Conservation (phyloP, 352 stramenopile species). For the Phytophthora meadii region DNA sequence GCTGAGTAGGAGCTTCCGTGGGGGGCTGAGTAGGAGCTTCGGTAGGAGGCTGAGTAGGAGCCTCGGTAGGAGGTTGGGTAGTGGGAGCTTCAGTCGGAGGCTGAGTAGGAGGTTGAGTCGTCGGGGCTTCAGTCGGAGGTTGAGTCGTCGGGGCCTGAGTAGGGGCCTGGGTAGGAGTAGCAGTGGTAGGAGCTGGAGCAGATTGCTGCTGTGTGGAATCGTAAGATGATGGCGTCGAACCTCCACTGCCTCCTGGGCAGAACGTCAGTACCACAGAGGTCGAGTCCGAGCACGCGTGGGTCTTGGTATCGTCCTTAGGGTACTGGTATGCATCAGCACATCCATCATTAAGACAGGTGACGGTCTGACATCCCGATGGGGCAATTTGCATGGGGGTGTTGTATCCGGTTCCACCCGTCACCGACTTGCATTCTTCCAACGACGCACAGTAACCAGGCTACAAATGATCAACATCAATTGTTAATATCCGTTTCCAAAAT, state of each 20-base stretch:
- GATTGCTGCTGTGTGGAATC: slow-evolving; percentile 2
- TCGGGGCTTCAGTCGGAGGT: slow-evolving; percentile 7
- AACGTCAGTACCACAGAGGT: slow-evolving; percentile 57
- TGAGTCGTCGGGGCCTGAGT: not conserved
- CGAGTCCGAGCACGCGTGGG: slow-evolving; percentile 45
- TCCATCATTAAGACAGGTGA: slow-evolving; percentile 60
- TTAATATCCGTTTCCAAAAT: slow-evolving; percentile 1
- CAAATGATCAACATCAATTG: slow-evolving; percentile 1
- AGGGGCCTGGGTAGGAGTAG: not conserved
- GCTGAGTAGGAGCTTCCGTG: too few species aligned
- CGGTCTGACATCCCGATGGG: slow-evolving; percentile 44
- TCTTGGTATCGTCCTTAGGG: slow-evolving; percentile 65
- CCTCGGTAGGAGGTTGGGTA: not conserved
- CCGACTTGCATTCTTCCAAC: slow-evolving; percentile 56
- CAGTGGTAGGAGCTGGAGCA: not conserved
- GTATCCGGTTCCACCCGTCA: slow-evolving; percentile 65
- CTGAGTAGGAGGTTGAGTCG: not conserved
- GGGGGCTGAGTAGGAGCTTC: not conserved
- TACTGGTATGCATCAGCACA: slow-evolving; percentile 74
- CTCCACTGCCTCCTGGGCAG: slow-evolving; percentile 40
- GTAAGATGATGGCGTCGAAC: not conserved
- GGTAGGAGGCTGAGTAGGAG: not conserved
- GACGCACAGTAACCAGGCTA: slow-evolving; percentile 57
- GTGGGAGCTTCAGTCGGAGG: slow-evolving; percentile 4
- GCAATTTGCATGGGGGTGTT: slow-evolving; percentile 74